Conservation (phyloP, 1,139 yeast species). For the Protomyces pachydermus region DNA sequence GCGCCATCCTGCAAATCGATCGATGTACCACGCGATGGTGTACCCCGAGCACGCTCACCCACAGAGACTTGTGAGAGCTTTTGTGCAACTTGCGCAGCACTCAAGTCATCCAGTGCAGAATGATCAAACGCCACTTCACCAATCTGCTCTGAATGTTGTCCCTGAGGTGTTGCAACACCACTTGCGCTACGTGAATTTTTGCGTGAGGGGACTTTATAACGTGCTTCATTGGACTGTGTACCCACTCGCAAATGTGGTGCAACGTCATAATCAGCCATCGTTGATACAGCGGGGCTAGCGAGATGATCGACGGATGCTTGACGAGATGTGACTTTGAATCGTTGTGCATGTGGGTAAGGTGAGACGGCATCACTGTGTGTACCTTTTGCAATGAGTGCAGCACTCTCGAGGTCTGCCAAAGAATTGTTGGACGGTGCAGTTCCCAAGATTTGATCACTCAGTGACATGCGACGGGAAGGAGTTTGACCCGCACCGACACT, state of each 20-base stretch:
- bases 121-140: slow-evolving; percentile 1
- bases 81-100: slow-evolving; percentile 10
- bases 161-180: slow-evolving; percentile 8
- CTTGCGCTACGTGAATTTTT: slow-evolving; percentile 13
- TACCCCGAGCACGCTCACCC: slow-evolving; percentile 14
- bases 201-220: slow-evolving; percentile 21
- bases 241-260: slow-evolving; percentile 25
- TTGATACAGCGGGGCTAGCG: background rate
- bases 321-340: slow-evolving; percentile 20
- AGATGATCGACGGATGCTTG: slow-evolving; percentile 8
- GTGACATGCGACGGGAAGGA: slow-evolving; percentile 17
- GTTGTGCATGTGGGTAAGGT: slow-evolving; percentile 15
- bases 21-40: slow-evolving; percentile 10
- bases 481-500: slow-evolving; percentile 7
- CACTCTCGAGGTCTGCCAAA: slow-evolving; percentile 7
- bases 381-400: slow-evolving; percentile 1
- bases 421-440: background rate
- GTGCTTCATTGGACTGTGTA: slow-evolving; percentile 19
- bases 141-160: background rate
- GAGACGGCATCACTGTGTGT: slow-evolving; percentile 16
- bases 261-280: slow-evolving; percentile 13
- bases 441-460: slow-evolving; percentile 12
- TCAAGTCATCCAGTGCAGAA: slow-evolving; percentile 12
- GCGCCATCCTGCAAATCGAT: slow-evolving; percentile 14
- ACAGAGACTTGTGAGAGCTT: slow-evolving; percentile 10